Conservation (phyloP, 495 filamentous ascomycete genomes). For the Xylaria sp. region DNA sequence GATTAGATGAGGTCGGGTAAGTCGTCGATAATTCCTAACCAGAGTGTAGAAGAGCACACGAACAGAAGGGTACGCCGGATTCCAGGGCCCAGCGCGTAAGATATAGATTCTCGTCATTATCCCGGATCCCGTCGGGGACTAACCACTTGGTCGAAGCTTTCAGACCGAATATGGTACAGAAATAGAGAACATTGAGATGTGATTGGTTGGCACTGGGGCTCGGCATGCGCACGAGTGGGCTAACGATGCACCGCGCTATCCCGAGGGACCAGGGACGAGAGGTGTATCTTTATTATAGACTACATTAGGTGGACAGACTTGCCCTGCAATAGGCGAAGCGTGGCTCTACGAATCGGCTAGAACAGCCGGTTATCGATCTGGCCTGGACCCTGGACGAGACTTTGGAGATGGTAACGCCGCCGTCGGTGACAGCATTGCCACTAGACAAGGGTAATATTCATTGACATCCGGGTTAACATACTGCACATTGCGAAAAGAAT, state of each 20-base stretch:
- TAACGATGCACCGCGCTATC: not conserved
- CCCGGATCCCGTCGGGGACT: not conserved
- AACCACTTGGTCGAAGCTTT: not conserved
- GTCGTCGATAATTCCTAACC: too few species aligned
- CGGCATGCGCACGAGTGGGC: not conserved
- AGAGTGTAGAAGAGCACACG: too few species aligned
- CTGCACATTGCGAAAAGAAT: not conserved
- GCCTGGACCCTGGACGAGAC: slow-evolving; percentile 3
- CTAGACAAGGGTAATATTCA: not conserved
- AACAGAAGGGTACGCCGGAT: too few species aligned
- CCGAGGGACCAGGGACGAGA: not conserved
- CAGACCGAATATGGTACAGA: not conserved
- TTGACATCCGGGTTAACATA: not conserved
- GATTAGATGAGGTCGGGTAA: not conserved
- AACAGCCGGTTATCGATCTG: not conserved
- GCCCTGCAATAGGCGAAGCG: not conserved
- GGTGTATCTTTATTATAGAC: not conserved
- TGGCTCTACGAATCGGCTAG: not conserved
- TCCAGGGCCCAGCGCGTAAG: too few species aligned
- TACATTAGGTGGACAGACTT: not conserved
- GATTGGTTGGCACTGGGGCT: not conserved
- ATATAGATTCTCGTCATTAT: not conserved
- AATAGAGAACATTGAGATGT: not conserved
- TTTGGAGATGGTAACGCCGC: not conserved
- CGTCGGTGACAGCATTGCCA: not conserved